A percentile compares a stretch with the other conserved stretches of the same genome.
These are phyloP conservation scores for Cubamyces sp. DNA, from an alignment of 768 basidiomycete genomes.

Conservation along the genomic window DNA sequence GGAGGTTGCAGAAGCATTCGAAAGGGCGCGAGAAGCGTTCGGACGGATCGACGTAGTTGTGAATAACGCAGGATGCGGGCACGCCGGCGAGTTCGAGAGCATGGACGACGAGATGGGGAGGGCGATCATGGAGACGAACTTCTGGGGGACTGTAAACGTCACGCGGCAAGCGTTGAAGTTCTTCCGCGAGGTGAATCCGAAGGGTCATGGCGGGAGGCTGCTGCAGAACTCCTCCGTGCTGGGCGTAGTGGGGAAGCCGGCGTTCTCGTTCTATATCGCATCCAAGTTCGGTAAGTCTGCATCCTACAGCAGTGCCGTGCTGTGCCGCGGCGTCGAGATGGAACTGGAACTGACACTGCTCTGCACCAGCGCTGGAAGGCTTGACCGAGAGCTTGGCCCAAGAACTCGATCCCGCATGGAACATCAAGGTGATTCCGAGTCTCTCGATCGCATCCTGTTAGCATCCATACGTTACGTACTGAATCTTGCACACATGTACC, in stretches of 20 bases:
- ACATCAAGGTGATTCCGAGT: constrained; percentile 38
- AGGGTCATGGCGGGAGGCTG: constrained; percentile 38
- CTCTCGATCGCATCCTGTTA: neutral
- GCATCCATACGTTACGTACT: no score
- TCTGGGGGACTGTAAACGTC: constrained; percentile 36
- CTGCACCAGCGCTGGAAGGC: constrained; percentile 37
- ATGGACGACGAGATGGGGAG: constrained; percentile 19
- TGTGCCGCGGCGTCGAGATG: no score
- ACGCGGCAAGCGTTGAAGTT: constrained; percentile 37
- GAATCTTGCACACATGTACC: neutral
- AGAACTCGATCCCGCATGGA: constrained; percentile 42
- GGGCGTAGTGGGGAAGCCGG: constrained; percentile 25
- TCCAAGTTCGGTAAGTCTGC: constrained; percentile 12
- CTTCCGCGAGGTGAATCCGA: constrained; percentile 43
- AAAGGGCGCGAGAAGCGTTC: constrained; percentile 20
- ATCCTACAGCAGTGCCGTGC: no score
- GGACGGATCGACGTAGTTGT: constrained; percentile 34
- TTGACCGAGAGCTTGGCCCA: constrained; percentile 31
- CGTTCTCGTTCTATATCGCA: constrained; percentile 21
- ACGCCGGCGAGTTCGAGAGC: constrained; percentile 27
- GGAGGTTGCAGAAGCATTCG: constrained; percentile 28
- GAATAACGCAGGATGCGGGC: constrained; percentile 31
- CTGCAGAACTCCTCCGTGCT: constrained; percentile 39
- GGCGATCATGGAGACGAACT: constrained; percentile 31
- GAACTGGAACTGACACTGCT: no score